Percentiles rank a stretch among this genome's conserved stretches.
These are phyloP conservation scores for Penicillium daleae DNA, from an alignment of 495 filamentous ascomycete species.

Conservation along the genomic window DNA sequence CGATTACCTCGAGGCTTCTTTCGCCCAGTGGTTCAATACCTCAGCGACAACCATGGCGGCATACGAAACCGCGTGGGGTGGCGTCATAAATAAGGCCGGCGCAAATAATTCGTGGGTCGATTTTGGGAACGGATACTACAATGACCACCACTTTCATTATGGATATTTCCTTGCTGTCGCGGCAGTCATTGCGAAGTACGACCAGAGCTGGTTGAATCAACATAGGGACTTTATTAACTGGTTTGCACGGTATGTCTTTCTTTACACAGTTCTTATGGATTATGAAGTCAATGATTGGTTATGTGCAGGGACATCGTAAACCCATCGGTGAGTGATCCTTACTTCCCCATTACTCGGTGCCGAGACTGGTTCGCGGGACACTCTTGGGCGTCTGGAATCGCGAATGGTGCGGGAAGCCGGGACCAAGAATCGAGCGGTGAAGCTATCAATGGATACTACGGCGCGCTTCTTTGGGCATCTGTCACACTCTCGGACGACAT, in stretches of 20 bases:
- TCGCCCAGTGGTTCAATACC: not conserved
- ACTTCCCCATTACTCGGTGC: slow-evolving; percentile 2
- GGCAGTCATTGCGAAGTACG: not conserved
- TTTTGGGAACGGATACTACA: slow-evolving; percentile 1
- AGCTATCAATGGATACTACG: not conserved
- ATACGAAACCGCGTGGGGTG: not conserved
- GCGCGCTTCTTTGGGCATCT: not conserved
- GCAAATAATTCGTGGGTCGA: slow-evolving; percentile 1
- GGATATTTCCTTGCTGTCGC: not conserved
- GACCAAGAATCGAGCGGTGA: not conserved
- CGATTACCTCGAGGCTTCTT: not conserved
- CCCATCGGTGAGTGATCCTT: not conserved
- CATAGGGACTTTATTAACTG: not conserved
- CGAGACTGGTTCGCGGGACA: slow-evolving; percentile 1
- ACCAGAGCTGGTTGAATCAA: not conserved
- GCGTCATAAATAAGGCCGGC: not conserved
- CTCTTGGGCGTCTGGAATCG: not conserved
- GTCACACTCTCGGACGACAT: not conserved
- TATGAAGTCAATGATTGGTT: not conserved
- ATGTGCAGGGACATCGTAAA: not conserved
- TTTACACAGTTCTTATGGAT: not conserved
- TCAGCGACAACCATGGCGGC: not conserved
- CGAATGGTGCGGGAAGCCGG: not conserved
- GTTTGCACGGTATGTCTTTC: slow-evolving; percentile 1
- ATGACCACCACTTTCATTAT: slow-evolving; percentile 1